Evolutionary conservation across 2,329 filamentous ascomycete species (phyloP).

Genomic region (Cercospora citrullina): DNA sequence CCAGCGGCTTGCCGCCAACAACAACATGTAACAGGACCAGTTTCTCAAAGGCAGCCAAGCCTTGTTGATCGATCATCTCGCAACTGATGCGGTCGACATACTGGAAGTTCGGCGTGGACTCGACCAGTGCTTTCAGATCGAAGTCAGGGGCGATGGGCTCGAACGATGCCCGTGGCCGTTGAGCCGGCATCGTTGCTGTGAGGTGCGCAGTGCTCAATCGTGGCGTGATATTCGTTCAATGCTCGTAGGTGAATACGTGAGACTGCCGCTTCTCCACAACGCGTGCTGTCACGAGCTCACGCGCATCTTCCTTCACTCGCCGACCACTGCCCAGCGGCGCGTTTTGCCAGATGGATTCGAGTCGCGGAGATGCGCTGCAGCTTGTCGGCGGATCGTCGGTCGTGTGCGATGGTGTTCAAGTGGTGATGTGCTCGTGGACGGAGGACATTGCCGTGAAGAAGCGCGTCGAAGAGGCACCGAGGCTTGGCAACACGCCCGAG

Average conservation of each 20-base stretch:
- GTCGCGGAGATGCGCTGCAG: conserved; percentile 16
- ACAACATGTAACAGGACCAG: conserved; percentile 82
- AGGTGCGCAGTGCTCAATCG: neutral
- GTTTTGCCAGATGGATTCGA: neutral
- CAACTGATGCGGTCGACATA: conserved; percentile 80
- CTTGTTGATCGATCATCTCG: conserved; percentile 74
- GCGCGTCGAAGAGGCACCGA: neutral
- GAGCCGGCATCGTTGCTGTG: conserved; percentile 64
- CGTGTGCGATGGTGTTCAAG: conserved; percentile 6
- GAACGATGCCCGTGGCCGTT: conserved; percentile 83
- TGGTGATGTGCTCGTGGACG: conserved; percentile 12
- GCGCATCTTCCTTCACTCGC: conserved; percentile 19
- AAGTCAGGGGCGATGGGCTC: conserved; percentile 86
- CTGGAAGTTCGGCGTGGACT: conserved; percentile 78
- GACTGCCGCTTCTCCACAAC: neutral
- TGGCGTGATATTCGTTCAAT: neutral
- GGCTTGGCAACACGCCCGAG: neutral
- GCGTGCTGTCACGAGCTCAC: conserved; percentile 13
- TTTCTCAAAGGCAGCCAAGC: conserved; percentile 78
- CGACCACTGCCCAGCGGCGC: neutral
- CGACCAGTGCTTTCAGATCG: conserved; percentile 73
- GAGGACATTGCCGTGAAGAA: conserved; percentile 17
- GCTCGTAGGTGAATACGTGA: neutral
- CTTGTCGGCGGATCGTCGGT: neutral
- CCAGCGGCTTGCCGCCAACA: conserved; percentile 78